Evolutionary conservation across 805 yeast genomes (phyloP).

Genomic region (Maudiozyma turicensis): DNA sequence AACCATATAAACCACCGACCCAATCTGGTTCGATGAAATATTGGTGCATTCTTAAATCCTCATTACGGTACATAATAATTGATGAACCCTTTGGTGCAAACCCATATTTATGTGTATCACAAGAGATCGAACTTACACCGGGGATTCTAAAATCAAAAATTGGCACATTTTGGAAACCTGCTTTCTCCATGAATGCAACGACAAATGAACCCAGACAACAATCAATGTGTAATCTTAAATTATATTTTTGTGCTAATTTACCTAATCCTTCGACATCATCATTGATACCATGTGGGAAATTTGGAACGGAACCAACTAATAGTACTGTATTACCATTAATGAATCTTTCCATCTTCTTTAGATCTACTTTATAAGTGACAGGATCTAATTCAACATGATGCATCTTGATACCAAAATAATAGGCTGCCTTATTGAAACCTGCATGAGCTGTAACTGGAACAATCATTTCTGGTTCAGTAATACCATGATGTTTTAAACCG

Average conservation of each 20-base stretch:
- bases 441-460: slow-evolving; percentile 92
- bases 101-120: slow-evolving; percentile 98
- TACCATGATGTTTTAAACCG: slow-evolving; percentile 49
- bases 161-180: slow-evolving; percentile 37
- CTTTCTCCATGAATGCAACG: slow-evolving; percentile 64
- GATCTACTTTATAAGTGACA: slow-evolving; percentile 55
- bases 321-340: slow-evolving; percentile 75
- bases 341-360: slow-evolving; percentile 48
- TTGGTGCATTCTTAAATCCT: slow-evolving; percentile 63
- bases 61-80: slow-evolving; percentile 74
- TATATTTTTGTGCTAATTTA: slow-evolving; percentile 44
- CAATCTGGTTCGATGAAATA: slow-evolving; percentile 77
- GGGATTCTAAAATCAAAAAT: slow-evolving; percentile 77
- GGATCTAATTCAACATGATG: slow-evolving; percentile 74
- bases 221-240: slow-evolving; percentile 90
- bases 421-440: slow-evolving; percentile 87
- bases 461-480: slow-evolving; percentile 71
- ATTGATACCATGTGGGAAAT: slow-evolving; percentile 91
- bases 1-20: slow-evolving; percentile 94
- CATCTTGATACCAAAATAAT: slow-evolving; percentile 77
- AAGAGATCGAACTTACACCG: slow-evolving; percentile 96
- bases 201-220: slow-evolving; percentile 93
- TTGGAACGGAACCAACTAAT: slow-evolving; percentile 90
- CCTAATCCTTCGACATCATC: slow-evolving; percentile 78
- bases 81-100: slow-evolving; percentile 98